Evolutionary conservation across 2,329 filamentous ascomycete genomes (phyloP), one percentile per base, ranked within the genome.

Genomic region (Bipolaris oryzae): DNA sequence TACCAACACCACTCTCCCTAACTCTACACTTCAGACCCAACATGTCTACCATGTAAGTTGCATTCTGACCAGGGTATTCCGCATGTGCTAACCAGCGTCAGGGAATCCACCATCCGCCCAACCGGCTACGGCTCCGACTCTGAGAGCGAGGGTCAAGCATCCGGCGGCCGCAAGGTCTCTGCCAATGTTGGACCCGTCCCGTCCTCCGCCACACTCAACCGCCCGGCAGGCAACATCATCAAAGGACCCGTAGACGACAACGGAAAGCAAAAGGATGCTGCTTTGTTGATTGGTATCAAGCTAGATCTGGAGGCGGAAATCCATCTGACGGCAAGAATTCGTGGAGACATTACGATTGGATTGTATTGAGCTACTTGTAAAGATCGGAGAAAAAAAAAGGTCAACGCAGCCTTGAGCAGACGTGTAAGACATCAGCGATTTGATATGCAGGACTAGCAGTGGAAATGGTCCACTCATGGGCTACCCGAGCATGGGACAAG

Each of bases 241-340:
- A 83, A 81, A 72, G 85, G 85, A 10, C 80, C 84, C 13, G 80
- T 81, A 31, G 83, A 86, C 58, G 81, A 84, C 28, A 76, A 86
- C 51, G 84, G 85, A 57, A 82, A 84, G 64, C 77, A 83, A 57
- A 87, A 85, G 74, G 74, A 82, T 38, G 83, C 85, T 4, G 84
- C 83, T 1, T 77, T 87, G 41, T 78, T 87, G 64, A 78, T 87
- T 35, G 85, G 85, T 53, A 86, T 87, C 77, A 87, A 87, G 78
- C 78, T 87, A 34, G 85, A 87, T 68, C 74, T 87, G 18, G 85
- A 87, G 71, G 85, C 85, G 13, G 85, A 87, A 70, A 82, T 87
- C 41, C 84, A 87, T 70, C 74, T 87, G 61, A 87, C 84, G 16
- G 85, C 85, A 46, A 75, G 85, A 49, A 79, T 87, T 58, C 79